Conservation (phyloP, 1,284 basidiomycete species). For the Neolentinus lepideus region DNA sequence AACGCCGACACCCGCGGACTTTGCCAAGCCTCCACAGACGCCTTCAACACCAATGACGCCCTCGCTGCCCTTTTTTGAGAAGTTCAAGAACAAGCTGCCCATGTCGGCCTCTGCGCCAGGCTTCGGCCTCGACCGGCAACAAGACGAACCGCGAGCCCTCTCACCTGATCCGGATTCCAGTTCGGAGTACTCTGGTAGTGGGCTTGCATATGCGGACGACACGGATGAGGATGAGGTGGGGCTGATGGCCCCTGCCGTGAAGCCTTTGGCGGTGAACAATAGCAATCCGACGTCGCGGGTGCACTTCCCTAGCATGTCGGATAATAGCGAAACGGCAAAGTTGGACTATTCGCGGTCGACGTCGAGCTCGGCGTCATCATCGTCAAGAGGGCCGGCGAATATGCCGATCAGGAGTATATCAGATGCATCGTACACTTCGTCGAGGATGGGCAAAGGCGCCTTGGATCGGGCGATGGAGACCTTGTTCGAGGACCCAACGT, state of each 20-base stretch:
- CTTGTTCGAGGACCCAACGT: constrained; percentile 36
- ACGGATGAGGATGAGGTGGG: constrained; percentile 17
- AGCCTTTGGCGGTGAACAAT: background rate
- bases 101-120: constrained; percentile 11
- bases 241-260: background rate
- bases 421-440: background rate
- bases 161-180: constrained; percentile 17
- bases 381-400: background rate
- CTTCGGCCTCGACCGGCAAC: background rate
- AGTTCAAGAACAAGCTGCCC: constrained; percentile 30
- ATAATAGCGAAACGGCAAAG: background rate
- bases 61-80: constrained; percentile 38
- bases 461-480: constrained; percentile 44
- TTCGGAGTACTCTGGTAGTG: constrained; percentile 16
- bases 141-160: constrained; percentile 3
- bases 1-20: constrained; percentile 10
- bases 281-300: background rate
- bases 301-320: background rate
- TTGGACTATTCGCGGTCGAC: background rate
- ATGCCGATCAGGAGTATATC: background rate
- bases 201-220: constrained; percentile 20
- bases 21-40: constrained; percentile 6
- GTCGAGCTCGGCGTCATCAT: background rate
- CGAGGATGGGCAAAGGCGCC: constrained; percentile 18
- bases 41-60: constrained; percentile 28